Base-by-base conservation (phyloP, 805 yeast species). In the Starmerella apis region DNA sequence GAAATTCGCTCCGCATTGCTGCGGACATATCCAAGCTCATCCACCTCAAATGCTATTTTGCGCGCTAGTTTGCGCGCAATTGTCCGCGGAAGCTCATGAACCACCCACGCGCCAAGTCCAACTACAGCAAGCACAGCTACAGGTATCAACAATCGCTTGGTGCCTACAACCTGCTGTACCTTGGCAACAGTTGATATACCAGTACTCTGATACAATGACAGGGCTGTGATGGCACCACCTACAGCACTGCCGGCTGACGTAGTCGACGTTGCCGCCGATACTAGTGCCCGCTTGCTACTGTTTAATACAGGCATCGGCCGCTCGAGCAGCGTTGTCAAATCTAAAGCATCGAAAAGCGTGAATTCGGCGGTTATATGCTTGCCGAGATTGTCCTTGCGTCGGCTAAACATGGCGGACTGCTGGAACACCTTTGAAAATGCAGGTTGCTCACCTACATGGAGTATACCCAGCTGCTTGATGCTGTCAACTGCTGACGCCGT, bases 1-100 rank as follows among this genome's bases (percentile, higher is more conserved):
- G 94, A 73, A 7, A 92, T 76, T 53, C 98, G 73, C 43, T 74
- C 75, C 0, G 95, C 79, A 63, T 88, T 90, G 41, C 71, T 59
- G 58, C 83, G 92, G 11, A 84, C 79, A 60, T 87, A 92, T 53
- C 88, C 96, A 57, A 79, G 66, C 14, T 75, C 76, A 37, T 71
- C 71, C 30, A 92, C 70, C 59, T 81, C 83, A 6, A 62, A 62
- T 55, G 75, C 76, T 56, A 90, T 76, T 65, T 83, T 86, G 43
- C 74, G 71, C 0, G 92, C 86, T 51, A 86, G 74, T 51, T 87
- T 87, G 56, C 86, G 72, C 18, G 95, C 94, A 59, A 86, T 78
- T 0, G 96, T 95, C 59, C 82, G 77, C 2, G 96, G 96, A 13
- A 94, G 78, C 64, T 92, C 97, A 52, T 73, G 71, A 18, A 86